A percentile compares a stretch with the other conserved stretches of the same genome.
Evolutionary conservation across 2,329 filamentous ascomycete genomes (phyloP).

Genomic region (Pestalotiopsis sp.): DNA sequence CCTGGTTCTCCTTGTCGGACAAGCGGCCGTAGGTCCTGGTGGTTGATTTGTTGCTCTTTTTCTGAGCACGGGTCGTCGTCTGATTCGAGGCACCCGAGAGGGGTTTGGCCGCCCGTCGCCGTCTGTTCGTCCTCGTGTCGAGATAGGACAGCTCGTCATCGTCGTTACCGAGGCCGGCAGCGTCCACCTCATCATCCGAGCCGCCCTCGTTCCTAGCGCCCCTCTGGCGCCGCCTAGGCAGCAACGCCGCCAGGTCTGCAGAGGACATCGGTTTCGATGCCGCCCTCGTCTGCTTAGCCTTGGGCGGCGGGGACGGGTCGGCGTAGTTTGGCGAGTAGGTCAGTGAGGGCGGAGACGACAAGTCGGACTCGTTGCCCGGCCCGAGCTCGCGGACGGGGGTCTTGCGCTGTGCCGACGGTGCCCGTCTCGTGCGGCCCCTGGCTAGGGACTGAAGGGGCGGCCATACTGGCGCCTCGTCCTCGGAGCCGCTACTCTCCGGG

Average conservation of each 20-base stretch:
- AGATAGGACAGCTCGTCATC: slow-evolving; percentile 59
- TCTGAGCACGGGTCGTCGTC: slow-evolving; percentile 15
- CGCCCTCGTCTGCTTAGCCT: slow-evolving; percentile 31
- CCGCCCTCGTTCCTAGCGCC: slow-evolving; percentile 38
- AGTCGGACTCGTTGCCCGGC: slow-evolving; percentile 46
- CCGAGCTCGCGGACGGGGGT: slow-evolving; percentile 32
- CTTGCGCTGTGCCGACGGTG: slow-evolving; percentile 27
- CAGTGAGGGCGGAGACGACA: slow-evolving; percentile 66
- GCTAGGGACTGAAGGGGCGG: slow-evolving; percentile 54
- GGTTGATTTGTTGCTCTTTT: slow-evolving; percentile 16
- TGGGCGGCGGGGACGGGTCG: slow-evolving; percentile 29
- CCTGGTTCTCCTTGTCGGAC: slow-evolving; percentile 62
- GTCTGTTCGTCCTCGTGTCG: slow-evolving; percentile 32
- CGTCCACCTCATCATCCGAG: slow-evolving; percentile 50
- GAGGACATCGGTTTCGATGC: slow-evolving; percentile 47
- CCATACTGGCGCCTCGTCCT: slow-evolving; percentile 47
- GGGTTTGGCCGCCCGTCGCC: slow-evolving; percentile 35
- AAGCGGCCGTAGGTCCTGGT: slow-evolving; percentile 52
- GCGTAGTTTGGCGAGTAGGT: slow-evolving; percentile 65
- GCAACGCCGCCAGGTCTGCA: slow-evolving; percentile 53
- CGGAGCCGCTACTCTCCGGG: slow-evolving; percentile 54
- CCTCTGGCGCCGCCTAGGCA: slow-evolving; percentile 54
- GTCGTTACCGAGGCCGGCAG: slow-evolving; percentile 49
- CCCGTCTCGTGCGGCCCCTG: slow-evolving; percentile 39
- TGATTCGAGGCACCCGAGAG: slow-evolving; percentile 28